A percentile compares a stretch with the other conserved stretches of the same genome.
phyloP scores from a whole-genome alignment of 139 green algal genomes.

The Micromonas pusilla region DNA sequence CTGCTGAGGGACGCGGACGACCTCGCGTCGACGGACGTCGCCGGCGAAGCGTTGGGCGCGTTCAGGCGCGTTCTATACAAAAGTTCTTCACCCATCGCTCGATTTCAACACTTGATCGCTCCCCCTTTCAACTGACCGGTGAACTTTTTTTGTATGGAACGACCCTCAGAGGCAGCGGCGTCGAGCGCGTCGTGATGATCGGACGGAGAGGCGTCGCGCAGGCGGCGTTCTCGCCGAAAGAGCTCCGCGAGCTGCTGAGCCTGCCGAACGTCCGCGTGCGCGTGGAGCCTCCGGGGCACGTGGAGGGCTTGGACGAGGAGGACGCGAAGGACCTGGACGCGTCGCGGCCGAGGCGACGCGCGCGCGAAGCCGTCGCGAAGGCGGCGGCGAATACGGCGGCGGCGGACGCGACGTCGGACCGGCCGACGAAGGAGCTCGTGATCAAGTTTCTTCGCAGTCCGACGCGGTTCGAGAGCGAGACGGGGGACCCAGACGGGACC shows the following conservation, averaged over 20 bases:
- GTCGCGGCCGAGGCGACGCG: constrained; percentile 27
- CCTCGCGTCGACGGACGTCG: constrained; percentile 76
- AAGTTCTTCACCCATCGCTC: too few relatives aligned
- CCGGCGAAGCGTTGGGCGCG: constrained; percentile 48
- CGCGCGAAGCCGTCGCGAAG: constrained; percentile 37
- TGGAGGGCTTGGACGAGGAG: not conserved
- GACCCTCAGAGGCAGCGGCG: too few relatives aligned
- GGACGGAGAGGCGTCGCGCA: constrained; percentile 78
- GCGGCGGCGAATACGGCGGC: not conserved
- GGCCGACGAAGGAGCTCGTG: constrained; percentile 14
- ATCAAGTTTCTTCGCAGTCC: constrained; percentile 34
- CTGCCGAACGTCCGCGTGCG: constrained; percentile 44
- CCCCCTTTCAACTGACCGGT: too few relatives aligned
- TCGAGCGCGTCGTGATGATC: constrained; percentile 50
- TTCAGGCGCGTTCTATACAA: constrained; percentile 44
- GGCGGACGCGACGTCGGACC: not conserved
- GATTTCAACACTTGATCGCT: too few relatives aligned
- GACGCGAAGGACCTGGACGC: constrained; percentile 33
- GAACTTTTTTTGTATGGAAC: too few relatives aligned
- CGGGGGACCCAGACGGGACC: too few relatives aligned
- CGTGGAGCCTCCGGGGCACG: constrained; percentile 23
- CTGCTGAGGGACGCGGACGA: constrained; percentile 57
- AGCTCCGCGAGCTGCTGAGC: constrained; percentile 85
- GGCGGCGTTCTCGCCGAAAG: constrained; percentile 85
- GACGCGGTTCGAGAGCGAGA: too few relatives aligned